Conservation (phyloP, 75 land plant species). For the Picea sitchensis region DNA sequence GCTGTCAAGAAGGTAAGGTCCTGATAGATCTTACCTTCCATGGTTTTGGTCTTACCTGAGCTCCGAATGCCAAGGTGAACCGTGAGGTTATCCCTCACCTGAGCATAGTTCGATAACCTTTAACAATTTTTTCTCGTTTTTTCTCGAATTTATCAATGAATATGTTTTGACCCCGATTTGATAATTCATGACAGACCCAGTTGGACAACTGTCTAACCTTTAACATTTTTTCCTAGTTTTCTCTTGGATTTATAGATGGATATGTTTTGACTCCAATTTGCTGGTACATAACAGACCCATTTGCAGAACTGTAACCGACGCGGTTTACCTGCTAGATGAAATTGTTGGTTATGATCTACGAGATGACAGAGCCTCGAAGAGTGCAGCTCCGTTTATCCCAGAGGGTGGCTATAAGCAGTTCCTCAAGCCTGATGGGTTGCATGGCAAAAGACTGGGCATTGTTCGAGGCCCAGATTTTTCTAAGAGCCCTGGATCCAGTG, state of each 20-base stretch:
- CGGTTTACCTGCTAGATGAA: slow-evolving; percentile 32
- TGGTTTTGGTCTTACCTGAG: no score
- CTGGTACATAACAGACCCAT: slow-evolving; percentile 23
- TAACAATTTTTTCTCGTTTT: background rate
- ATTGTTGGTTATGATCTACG: slow-evolving; percentile 34
- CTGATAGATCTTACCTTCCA: no score
- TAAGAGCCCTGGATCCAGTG: background rate
- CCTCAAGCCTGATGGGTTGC: slow-evolving; percentile 35
- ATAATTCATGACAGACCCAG: background rate
- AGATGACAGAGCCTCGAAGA: slow-evolving; percentile 26
- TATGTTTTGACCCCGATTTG: background rate
- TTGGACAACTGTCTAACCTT: background rate
- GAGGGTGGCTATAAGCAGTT: slow-evolving; percentile 41
- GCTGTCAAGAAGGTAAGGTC: no score
- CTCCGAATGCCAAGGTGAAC: no score
- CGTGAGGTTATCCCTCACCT: no score
- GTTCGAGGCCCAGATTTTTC: slow-evolving; percentile 6
- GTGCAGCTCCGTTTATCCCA: slow-evolving; percentile 30
- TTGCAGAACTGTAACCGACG: slow-evolving; percentile 38
- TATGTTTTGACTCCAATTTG: background rate
- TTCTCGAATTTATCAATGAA: background rate
- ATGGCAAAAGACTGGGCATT: slow-evolving; percentile 36
- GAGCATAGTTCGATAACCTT: background rate
- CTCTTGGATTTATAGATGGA: background rate
- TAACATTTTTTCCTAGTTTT: background rate